Evolutionary conservation across 176 grass and related monocot genomes (phyloP).

Genomic region (Puccinellia tenuiflora): DNA sequence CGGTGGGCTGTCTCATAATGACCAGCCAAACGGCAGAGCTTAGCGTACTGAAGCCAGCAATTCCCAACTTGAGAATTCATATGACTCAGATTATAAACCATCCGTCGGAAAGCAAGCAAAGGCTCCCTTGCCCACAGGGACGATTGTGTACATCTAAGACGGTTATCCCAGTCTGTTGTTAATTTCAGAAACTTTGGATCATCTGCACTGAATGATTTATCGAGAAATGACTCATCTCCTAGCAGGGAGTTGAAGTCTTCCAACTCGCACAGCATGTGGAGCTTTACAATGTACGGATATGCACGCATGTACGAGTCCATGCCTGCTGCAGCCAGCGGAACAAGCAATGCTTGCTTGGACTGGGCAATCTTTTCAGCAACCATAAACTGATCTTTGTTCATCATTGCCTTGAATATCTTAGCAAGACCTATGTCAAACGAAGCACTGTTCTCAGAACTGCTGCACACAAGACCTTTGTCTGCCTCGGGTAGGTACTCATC

Average conservation of each 20-base stretch:
- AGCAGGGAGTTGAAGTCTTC: slow-evolving; percentile 82
- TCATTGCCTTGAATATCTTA: slow-evolving; percentile 98
- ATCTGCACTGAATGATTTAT: slow-evolving; percentile 53
- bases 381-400: slow-evolving; percentile 77
- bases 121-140: slow-evolving; percentile 93
- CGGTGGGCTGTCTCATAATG: slow-evolving; percentile 86
- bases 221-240: slow-evolving; percentile 69
- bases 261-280: slow-evolving; percentile 91
- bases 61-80: slow-evolving; percentile 83
- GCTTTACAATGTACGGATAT: slow-evolving; percentile 95
- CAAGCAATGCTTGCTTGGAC: slow-evolving; percentile 85
- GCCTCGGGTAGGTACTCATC: slow-evolving; percentile 74
- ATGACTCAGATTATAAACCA: slow-evolving; percentile 72
- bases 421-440: slow-evolving; percentile 97
- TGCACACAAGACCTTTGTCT: slow-evolving; percentile 52
- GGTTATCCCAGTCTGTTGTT: slow-evolving; percentile 88
- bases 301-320: slow-evolving; percentile 99
- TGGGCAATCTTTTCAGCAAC: slow-evolving; percentile 74
- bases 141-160: slow-evolving; percentile 82
- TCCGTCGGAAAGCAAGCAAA: slow-evolving; percentile 81
- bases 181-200: slow-evolving; percentile 76
- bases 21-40: slow-evolving; percentile 82
- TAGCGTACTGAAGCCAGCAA: slow-evolving; percentile 96
- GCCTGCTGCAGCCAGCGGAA: slow-evolving; percentile 86
- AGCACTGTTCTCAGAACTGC: slow-evolving; percentile 59